These are phyloP conservation scores for Rhododendron williamsianum DNA, from an alignment of 148 eudicot species.

Conservation along the genomic window DNA sequence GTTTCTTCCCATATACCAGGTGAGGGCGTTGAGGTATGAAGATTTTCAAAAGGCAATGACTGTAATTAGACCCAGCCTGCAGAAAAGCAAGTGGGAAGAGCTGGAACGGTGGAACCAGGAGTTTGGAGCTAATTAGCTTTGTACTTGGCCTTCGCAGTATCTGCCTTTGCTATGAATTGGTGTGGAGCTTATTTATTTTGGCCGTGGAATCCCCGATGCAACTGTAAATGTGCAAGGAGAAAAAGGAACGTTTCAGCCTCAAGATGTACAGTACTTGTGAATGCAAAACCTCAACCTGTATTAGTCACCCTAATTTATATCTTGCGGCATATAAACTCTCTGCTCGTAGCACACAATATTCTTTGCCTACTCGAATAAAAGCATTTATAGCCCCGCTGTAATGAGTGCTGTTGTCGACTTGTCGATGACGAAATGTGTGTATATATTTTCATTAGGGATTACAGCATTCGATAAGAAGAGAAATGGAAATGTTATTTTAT, in stretches of 20 bases:
- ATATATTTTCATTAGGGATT: not conserved
- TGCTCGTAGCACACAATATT: not conserved
- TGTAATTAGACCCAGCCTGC: conserved; percentile 81
- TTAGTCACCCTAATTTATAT: not conserved
- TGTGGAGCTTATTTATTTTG: not conserved
- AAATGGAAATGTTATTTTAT: not conserved
- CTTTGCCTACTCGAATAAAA: not conserved
- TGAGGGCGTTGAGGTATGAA: conserved; percentile 59
- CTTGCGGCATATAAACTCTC: not conserved
- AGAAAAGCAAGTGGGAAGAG: conserved; percentile 90
- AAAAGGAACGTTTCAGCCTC: not conserved
- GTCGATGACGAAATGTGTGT: not conserved
- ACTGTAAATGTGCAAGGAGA: not conserved
- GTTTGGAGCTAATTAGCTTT: conserved; percentile 66
- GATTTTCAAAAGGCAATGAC: conserved; percentile 80
- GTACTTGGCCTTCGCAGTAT: not conserved
- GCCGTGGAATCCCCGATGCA: not conserved
- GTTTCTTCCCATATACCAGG: conserved; percentile 33
- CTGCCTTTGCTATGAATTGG: not conserved
- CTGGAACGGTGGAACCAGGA: conserved; percentile 82
- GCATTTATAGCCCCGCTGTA: not conserved
- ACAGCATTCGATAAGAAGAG: not conserved
- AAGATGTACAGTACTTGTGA: not conserved
- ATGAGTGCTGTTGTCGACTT: not conserved
- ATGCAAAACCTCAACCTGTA: not conserved